Evolutionary conservation across 176 grass and related monocot genomes (phyloP), one percentile per base, ranked within the genome.

Genomic region (Chloris gayana): DNA sequence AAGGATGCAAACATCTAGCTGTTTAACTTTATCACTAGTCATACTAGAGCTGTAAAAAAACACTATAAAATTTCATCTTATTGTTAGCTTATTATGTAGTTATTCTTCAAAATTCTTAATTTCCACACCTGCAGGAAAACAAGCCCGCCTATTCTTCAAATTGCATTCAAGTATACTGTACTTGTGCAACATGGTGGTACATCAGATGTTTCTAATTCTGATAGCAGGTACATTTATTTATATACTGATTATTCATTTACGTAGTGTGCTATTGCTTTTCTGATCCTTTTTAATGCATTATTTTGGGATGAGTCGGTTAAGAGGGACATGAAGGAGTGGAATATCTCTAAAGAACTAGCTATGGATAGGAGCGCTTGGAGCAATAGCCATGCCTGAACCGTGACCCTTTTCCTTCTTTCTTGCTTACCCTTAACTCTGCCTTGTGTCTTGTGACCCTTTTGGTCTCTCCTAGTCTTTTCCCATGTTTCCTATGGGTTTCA

Each of bases 141-240:
- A 57, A 90, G 87, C 15, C 73, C 78, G 85, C 91, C 94, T 84
- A 84, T 97, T 81, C 77, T 97, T 44, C 94, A 97, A 84, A 87
- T 97, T 25, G 94, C 89, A 75, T 97, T 97, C 76, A 93, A 97
- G 75, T 97, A 97, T 73, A 97, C 87, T 50, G 61, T 82, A 11
- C 85, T 97, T 80, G 91, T 90, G 84, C 91, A 76, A 32, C 54
- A 66, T 22, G 72, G 82, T 88, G 87, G 90, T 56, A 77, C 71
- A 66, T 83, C 86, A 50, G 70, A 70, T 49, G 84, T 62, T 33
- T 61, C 65, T 78, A 84, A 64, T 80, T 80, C 87, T 70, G 44
- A 18, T 63, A 70, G 63, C 72, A 84, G 82, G 87, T 88, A 80
- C 34, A 37, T 62, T 87, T 80, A 33, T 57, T 31, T 69, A 75